Evolutionary conservation across 202 grass and related monocot genomes (phyloP), one percentile per base, ranked within the genome.

Genomic region (Eragrostis tef): DNA sequence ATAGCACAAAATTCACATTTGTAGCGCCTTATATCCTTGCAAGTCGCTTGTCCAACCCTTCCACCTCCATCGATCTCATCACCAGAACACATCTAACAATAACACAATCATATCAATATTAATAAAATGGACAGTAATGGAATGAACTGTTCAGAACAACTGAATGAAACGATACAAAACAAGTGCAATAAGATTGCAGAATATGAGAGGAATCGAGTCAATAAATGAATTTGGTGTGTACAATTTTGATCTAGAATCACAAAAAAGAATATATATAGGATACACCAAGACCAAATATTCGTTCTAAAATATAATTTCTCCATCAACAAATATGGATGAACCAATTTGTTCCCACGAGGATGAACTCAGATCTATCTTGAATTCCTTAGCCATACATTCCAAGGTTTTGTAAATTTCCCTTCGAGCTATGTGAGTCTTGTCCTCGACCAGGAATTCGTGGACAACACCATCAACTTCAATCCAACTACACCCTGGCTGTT

Each of bases 401-500:
- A 97, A 79, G 9, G 84, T 64, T 7, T 79, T 46, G 21, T 93
- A 97, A 74, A 97, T 86, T 75, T 91, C 86, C 74, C 79, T 86
- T 77, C 86, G 85, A 71, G 78, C 73, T 36, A 44, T 20, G 44
- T 93, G 90, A 42, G 85, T n/a, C 65, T 70, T 88, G 71, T 97
- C 93, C 45, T 88, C 87, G 11, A 91, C 84, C 52, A 93, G 83
- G 71, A 97, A 93, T 81, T 88, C 89, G 67, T 93, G 91, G 20
- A 93, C 84, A 44, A 21, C 85, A 11, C 87, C 87, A 68, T 93
- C 89, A 2, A 91, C 58, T 83, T 97, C 88, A 81, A 97, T 87
- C 93, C 93, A 97, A 79, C 93, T 97, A 78, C 86, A 87, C 52
- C 90, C 93, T 25, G 86, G 84, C 47, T 81, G 87, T 64, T 92